Percentiles rank a stretch among this genome's conserved stretches.
Evolutionary conservation across 805 yeast genomes (phyloP).

Genomic region (Ogataea paraovalis): DNA sequence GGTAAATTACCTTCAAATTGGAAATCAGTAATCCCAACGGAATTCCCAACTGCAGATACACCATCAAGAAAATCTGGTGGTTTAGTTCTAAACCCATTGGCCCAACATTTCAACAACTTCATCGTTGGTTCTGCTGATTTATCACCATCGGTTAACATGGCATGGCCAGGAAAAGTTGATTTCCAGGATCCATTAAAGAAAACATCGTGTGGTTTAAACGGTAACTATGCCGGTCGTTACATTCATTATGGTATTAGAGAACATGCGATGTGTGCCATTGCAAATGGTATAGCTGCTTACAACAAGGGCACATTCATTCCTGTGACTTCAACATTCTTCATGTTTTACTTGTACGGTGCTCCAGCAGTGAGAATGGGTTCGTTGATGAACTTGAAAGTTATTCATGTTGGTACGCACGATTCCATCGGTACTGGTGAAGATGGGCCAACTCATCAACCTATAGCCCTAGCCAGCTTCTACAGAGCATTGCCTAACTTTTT

Average conservation of each 20-base stretch:
- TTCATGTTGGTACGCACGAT: constrained; percentile 87
- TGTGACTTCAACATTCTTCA: constrained; percentile 55
- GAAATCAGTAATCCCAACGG: constrained; percentile 74
- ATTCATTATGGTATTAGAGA: constrained; percentile 97
- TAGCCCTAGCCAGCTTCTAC: constrained; percentile 74
- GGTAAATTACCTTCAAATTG: constrained; percentile 80
- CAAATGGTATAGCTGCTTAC: constrained; percentile 94
- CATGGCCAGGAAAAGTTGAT: constrained; percentile 78
- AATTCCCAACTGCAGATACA: constrained; percentile 76
- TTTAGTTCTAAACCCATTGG: constrained; percentile 60
- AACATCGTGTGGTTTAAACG: constrained; percentile 45
- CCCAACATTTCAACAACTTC: constrained; percentile 57
- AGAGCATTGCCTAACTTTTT: constrained; percentile 78
- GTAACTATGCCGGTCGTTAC: constrained; percentile 88
- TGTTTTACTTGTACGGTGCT: constrained; percentile 79
- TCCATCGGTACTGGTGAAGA: constrained; percentile 90
- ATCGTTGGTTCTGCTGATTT: constrained; percentile 98
- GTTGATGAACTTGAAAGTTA: constrained; percentile 73
- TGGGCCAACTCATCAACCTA: constrained; percentile 92
- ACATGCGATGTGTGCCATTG: constrained; percentile 98
- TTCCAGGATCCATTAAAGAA: constrained; percentile 79
- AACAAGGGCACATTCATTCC: constrained; percentile 84
- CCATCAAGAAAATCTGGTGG: constrained; percentile 96
- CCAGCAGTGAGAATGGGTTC: constrained; percentile 87
- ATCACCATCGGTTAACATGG: constrained; percentile 86